Evolutionary conservation across 2,329 filamentous ascomycete species (phyloP), one percentile per base, ranked within the genome.

Genomic region (Chalaropsis ovoidea): DNA sequence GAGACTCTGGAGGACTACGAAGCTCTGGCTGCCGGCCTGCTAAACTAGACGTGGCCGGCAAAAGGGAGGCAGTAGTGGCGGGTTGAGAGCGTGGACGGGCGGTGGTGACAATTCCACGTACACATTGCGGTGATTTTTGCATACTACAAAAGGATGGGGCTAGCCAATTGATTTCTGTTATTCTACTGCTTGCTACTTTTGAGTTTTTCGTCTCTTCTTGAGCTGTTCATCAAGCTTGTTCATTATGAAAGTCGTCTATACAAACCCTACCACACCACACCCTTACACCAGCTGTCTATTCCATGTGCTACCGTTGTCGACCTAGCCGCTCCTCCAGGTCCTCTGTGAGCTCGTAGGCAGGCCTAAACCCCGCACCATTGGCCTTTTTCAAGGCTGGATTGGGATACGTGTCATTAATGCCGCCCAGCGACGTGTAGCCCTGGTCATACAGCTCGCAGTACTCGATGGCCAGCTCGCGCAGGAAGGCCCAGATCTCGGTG

Each of bases 381-480:
- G 71, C 68, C n/a, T 69, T 68, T 17, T 71, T 73, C 71, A 95
- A 76, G 43, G 82, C 84, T 10, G 94, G 94, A 73, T 99, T 99
- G 0, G 90, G 92, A 69, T 88, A 83, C 1, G 94, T 99, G 76
- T 99, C 90, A 65, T 85, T 86, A 27, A 85, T 90, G 2, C 94
- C 93, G 22, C 94, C 94, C n/a, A 99, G 79, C 69, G 88, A 93
- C 2, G 94, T 96, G 75, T 94, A 96, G 10, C 93, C 93, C 70
- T 74, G 72, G 73, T 96, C 90, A 75, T 99, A 99, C 31, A 99
- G 79, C 11, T 80, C 77, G 75, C 94, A 97, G 73, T 96, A 99
- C 4, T 86, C 85, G 35, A 97, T 85, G 1, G 84, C 81, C 39
- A 97, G 77, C 71, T 88, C 85, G 39, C 87, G 83, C 68, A 95